Percentiles rank a stretch among this genome's conserved stretches.
Conservation (phyloP, 345 rosid species). For the Pistacia vera region DNA sequence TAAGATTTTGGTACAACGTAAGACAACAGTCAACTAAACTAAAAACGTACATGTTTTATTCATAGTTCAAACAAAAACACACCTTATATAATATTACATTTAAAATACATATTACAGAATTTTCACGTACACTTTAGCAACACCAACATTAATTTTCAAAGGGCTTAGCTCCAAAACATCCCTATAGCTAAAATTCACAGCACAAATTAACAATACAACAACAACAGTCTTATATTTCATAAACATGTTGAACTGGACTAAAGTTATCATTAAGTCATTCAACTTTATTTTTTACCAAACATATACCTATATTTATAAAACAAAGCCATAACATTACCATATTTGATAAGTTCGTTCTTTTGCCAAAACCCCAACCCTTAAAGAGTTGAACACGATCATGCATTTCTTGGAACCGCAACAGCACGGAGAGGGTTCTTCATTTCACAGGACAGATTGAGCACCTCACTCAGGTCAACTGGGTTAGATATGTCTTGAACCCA, state of each 20-base stretch:
- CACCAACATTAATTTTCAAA: no score
- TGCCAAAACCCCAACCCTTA: constrained; percentile 3
- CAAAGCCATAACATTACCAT: not conserved
- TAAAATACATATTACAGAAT: no score
- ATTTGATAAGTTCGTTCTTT: not conserved
- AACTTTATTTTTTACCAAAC: not conserved
- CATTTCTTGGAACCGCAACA: constrained; percentile 28
- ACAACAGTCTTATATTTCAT: not conserved
- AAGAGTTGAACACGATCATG: not conserved
- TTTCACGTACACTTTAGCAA: no score
- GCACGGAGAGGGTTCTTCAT: constrained; percentile 53
- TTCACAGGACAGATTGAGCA: constrained; percentile 46
- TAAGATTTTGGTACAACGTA: no score
- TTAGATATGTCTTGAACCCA: constrained; percentile 39
- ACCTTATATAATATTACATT: no score
- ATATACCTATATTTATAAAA: not conserved
- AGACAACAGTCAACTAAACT: no score
- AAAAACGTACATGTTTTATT: no score
- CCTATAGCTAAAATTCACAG: no score
- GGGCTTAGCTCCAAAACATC: no score
- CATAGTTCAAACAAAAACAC: no score
- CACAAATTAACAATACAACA: not conserved
- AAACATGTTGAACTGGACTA: no score
- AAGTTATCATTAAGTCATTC: not conserved
- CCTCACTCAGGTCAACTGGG: constrained; percentile 43